A percentile compares a stretch with the other conserved stretches of the same genome.
phyloP scores from a whole-genome alignment of 805 yeast species.

The Saccharomyces jurei region DNA sequence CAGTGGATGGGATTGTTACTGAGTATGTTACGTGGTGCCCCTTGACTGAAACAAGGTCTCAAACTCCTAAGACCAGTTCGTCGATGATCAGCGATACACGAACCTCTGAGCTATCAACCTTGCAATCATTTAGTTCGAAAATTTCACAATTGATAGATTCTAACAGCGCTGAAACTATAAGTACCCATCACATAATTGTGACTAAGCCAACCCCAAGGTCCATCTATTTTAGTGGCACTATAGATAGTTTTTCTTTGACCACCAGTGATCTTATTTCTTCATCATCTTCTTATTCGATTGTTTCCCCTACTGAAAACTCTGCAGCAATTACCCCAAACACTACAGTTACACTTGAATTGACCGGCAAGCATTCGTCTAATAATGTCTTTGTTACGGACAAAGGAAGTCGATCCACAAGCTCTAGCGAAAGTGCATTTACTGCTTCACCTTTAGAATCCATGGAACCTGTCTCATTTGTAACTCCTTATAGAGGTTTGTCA shows the following conservation, averaged over 20 bases:
- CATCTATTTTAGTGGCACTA: background rate
- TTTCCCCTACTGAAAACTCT: background rate
- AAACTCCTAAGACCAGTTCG: background rate
- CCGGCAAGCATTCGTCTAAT: background rate
- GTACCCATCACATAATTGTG: background rate
- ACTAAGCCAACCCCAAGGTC: background rate
- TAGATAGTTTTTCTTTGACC: background rate
- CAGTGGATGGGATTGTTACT: conserved; percentile 21
- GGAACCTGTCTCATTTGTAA: background rate
- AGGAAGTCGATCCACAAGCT: background rate
- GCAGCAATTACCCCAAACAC: background rate
- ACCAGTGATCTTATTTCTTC: background rate
- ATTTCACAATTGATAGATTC: background rate
- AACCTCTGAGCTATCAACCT: background rate
- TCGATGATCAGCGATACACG: background rate
- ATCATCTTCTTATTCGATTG: background rate
- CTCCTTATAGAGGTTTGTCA: background rate
- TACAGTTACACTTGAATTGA: background rate
- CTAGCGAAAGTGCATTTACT: background rate
- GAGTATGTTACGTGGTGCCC: conserved; percentile 35
- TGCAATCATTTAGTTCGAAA: background rate
- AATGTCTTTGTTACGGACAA: background rate
- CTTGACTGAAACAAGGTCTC: conserved; percentile 4
- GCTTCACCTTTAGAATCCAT: background rate
- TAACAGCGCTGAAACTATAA: background rate